A percentile compares a stretch with the other conserved stretches of the same genome.
Evolutionary conservation across 768 basidiomycete genomes (phyloP).

Genomic region (Lactarius akahatsu): DNA sequence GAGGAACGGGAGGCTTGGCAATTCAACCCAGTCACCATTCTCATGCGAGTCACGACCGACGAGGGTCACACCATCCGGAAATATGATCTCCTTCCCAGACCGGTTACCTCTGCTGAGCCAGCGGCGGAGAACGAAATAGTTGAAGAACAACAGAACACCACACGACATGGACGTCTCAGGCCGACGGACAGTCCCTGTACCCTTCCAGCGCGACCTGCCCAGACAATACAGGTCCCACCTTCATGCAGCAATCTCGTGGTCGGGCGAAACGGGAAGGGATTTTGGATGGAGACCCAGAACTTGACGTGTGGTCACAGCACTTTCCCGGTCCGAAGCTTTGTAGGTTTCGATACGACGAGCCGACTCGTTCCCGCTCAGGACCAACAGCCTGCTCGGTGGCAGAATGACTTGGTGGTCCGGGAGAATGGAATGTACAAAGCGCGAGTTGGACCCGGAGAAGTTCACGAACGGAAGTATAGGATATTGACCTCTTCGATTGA

Average conservation of each 20-base stretch:
- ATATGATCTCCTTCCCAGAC: constrained; percentile 36
- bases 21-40: constrained; percentile 36
- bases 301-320: constrained; percentile 32
- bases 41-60: constrained; percentile 32
- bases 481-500: constrained; percentile 36
- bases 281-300: constrained; percentile 40
- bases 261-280: constrained; percentile 38
- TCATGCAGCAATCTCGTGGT: constrained; percentile 34
- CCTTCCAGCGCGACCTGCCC: constrained; percentile 32
- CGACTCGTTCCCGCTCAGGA: constrained; percentile 18
- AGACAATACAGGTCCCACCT: constrained; percentile 33
- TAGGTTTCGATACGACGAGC: constrained; percentile 35
- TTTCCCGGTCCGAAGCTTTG: constrained; percentile 37
- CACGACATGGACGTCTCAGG: background rate
- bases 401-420: constrained; percentile 32
- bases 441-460: constrained; percentile 36
- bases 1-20: constrained; percentile 35
- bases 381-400: constrained; percentile 19
- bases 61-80: constrained; percentile 34
- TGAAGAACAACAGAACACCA: constrained; percentile 7
- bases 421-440: constrained; percentile 34
- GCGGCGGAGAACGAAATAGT: constrained; percentile 9
- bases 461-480: constrained; percentile 35
- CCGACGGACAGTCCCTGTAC: constrained; percentile 32
- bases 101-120: constrained; percentile 7